phyloP scores from a whole-genome alignment of 345 rosid genomes.

The Eucalyptus pauciflora region DNA sequence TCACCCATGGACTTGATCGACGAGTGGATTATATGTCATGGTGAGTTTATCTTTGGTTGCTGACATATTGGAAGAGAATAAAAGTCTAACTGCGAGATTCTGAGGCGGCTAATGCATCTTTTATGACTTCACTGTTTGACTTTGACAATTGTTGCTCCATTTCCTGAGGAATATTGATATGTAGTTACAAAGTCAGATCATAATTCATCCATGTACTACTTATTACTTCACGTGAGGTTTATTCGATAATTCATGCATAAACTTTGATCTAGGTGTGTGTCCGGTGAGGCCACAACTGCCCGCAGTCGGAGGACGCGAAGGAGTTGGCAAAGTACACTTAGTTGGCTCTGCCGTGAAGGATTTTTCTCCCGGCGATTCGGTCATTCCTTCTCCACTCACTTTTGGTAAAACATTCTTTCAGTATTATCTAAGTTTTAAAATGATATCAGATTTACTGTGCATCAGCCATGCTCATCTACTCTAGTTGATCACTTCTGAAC shows the following conservation, averaged over 20 bases:
- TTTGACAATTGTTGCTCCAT: background rate
- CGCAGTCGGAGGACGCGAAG: conserved; percentile 91
- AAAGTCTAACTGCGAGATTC: background rate
- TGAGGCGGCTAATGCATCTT: background rate
- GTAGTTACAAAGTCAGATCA: background rate
- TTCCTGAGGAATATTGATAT: background rate
- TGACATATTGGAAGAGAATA: background rate
- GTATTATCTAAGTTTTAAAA: background rate
- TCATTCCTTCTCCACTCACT: conserved; percentile 82
- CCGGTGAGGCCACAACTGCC: conserved; percentile 90
- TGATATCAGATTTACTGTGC: background rate
- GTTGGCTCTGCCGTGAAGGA: conserved; percentile 61
- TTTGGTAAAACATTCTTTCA: conserved; percentile 30
- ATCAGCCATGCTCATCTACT: background rate
- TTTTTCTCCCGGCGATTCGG: conserved; percentile 74
- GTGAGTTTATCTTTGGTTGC: background rate
- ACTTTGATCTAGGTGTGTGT: conserved; percentile 46
- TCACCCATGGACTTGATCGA: background rate
- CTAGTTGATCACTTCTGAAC: background rate
- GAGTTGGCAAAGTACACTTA: conserved; percentile 74
- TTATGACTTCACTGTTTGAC: background rate
- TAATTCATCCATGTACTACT: background rate
- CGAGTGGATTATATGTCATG: background rate
- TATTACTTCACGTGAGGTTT: background rate
- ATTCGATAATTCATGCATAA: background rate